phyloP scores from a whole-genome alignment of 2,329 filamentous ascomycete species.

The Incumbomyces delicatus region DNA sequence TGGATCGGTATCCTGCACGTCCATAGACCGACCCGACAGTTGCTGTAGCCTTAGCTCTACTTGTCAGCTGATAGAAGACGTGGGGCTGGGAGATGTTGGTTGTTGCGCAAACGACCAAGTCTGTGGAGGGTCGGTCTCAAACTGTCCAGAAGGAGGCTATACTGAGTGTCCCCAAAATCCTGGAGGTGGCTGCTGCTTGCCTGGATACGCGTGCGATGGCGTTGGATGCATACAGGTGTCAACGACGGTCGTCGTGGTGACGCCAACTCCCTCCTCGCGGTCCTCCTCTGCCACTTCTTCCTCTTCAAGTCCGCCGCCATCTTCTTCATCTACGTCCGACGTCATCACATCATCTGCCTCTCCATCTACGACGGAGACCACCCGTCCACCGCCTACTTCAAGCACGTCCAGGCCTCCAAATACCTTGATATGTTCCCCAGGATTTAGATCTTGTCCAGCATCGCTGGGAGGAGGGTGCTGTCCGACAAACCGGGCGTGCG shows the following conservation, averaged over 20 bases:
- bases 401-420: constrained; percentile 28
- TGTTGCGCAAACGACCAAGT: constrained; percentile 48
- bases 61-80: constrained; percentile 45
- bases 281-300: constrained; percentile 15
- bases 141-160: constrained; percentile 42
- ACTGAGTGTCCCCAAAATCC: constrained; percentile 43
- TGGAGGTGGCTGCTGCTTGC: constrained; percentile 54
- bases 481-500: constrained; percentile 36
- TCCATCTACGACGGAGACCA: constrained; percentile 25
- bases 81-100: constrained; percentile 47
- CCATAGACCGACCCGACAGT: constrained; percentile 47
- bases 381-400: constrained; percentile 17
- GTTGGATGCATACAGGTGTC: constrained; percentile 42
- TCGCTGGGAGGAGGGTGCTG: constrained; percentile 37
- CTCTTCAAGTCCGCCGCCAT: constrained; percentile 14
- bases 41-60: constrained; percentile 47
- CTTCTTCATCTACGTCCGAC: not conserved
- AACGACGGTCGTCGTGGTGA: constrained; percentile 17
- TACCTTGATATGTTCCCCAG: constrained; percentile 31
- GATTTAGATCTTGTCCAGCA: constrained; percentile 37
- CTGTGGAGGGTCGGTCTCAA: constrained; percentile 43
- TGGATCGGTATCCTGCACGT: constrained; percentile 44
- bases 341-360: constrained; percentile 15
- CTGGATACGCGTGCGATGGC: constrained; percentile 48
- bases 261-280: constrained; percentile 8